Evolutionary conservation across 2,329 filamentous ascomycete genomes (phyloP).

Genomic region (Elsinoe arachidis): DNA sequence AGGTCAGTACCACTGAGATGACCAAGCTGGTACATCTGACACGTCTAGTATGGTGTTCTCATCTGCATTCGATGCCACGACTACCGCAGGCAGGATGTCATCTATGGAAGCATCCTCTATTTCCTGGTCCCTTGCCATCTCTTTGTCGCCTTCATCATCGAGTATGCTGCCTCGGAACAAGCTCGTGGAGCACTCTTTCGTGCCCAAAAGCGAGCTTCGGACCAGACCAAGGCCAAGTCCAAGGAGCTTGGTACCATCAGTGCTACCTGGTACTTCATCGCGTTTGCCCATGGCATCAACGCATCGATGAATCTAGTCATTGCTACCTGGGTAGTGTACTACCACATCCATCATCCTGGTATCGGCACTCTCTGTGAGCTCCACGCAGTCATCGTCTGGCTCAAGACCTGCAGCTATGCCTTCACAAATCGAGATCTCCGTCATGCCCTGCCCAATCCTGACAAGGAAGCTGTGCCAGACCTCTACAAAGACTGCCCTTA

Average conservation of each 20-base stretch:
- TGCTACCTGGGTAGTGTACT: slow-evolving; percentile 81
- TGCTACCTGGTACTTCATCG: slow-evolving; percentile 67
- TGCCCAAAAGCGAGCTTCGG: slow-evolving; percentile 34
- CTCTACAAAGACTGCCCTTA: slow-evolving; percentile 81
- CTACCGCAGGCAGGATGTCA: slow-evolving; percentile 68
- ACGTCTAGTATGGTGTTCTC: slow-evolving; percentile 68
- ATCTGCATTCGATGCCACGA: slow-evolving; percentile 88
- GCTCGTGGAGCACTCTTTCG: slow-evolving; percentile 60
- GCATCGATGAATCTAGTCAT: slow-evolving; percentile 71
- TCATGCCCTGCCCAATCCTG: slow-evolving; percentile 55
- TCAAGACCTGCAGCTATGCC: slow-evolving; percentile 93
- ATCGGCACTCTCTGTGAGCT: slow-evolving; percentile 86
- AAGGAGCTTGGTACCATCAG: slow-evolving; percentile 36
- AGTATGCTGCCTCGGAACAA: slow-evolving; percentile 70
- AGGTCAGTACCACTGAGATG: too few species aligned
- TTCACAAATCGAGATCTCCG: slow-evolving; percentile 94
- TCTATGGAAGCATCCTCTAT: slow-evolving; percentile 70
- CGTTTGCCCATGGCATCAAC: slow-evolving; percentile 74
- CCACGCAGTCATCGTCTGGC: slow-evolving; percentile 89
- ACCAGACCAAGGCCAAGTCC: slow-evolving; percentile 47
- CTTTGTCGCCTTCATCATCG: slow-evolving; percentile 82
- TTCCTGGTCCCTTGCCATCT: slow-evolving; percentile 84
- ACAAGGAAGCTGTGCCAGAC: slow-evolving; percentile 66
- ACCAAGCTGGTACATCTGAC: neutral
- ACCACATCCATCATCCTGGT: slow-evolving; percentile 80